phyloP scores from a whole-genome alignment of 345 rosid species.

The Eucalyptus sp. region DNA sequence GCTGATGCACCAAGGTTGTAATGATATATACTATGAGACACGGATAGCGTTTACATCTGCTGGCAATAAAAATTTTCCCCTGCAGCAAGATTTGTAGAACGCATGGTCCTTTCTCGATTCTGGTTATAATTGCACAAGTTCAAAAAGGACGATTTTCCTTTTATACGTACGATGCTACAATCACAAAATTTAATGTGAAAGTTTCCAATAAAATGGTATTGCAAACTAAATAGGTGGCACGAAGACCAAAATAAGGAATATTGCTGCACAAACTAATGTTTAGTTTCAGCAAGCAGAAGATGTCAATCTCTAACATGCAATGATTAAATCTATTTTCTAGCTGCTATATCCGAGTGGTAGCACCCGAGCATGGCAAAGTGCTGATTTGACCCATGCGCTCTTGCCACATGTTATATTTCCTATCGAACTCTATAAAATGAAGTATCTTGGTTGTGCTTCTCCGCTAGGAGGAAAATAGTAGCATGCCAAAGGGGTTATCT shows the following conservation, averaged over 20 bases:
- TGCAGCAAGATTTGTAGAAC: too few species aligned
- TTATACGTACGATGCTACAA: neutral
- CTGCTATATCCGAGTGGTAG: neutral
- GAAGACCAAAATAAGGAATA: neutral
- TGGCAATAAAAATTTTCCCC: too few species aligned
- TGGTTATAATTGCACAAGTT: too few species aligned
- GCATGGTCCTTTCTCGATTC: too few species aligned
- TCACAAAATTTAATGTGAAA: neutral
- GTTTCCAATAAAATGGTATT: neutral
- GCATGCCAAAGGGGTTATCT: neutral
- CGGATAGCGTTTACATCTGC: too few species aligned
- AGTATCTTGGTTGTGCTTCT: neutral
- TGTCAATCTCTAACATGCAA: neutral
- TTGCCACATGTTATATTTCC: neutral
- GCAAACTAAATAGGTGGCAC: neutral
- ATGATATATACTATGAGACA: too few species aligned
- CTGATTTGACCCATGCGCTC: neutral
- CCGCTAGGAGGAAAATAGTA: neutral
- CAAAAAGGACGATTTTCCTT: neutral
- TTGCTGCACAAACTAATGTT: neutral
- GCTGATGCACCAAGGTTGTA: neutral
- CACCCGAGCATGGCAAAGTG: neutral
- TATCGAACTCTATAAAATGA: neutral
- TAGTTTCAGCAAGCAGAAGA: neutral
- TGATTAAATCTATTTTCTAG: neutral